phyloP scores from a whole-genome alignment of 1,284 basidiomycete genomes.

The Acaromyces ingoldii region DNA sequence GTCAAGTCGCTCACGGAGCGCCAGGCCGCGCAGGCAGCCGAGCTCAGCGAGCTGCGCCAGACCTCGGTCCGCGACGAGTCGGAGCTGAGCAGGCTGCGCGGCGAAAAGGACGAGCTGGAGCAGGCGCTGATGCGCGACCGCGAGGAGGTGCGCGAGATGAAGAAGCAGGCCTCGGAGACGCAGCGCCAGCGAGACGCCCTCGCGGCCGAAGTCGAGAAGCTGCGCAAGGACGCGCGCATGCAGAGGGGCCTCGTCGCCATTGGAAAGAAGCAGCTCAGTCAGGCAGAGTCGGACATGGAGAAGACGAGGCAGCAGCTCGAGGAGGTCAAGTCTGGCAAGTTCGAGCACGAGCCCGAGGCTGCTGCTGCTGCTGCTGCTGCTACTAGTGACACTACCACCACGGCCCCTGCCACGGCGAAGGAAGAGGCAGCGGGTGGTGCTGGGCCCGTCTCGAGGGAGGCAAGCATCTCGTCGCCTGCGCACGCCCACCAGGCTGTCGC shows the following conservation, averaged over 20 bases:
- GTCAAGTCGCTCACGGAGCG: conserved; percentile 71
- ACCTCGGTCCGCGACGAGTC: conserved; percentile 87
- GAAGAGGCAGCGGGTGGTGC: conserved; percentile 6
- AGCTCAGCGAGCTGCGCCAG: conserved; percentile 70
- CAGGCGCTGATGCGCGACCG: conserved; percentile 82
- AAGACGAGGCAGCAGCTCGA: conserved; percentile 56
- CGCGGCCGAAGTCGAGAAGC: conserved; percentile 76
- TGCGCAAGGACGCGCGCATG: conserved; percentile 88
- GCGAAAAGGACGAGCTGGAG: conserved; percentile 90
- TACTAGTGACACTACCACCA: neutral
- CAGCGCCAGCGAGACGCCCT: conserved; percentile 68
- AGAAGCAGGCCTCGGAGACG: conserved; percentile 75
- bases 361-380: neutral
- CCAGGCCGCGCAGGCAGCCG: conserved; percentile 65
- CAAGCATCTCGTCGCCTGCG: neutral
- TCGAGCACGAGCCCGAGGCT: no score
- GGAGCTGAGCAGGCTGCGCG: conserved; percentile 77
- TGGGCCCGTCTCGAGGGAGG: neutral
- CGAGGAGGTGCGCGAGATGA: conserved; percentile 83
- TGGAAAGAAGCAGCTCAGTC: conserved; percentile 84
- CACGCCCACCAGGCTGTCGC: conserved; percentile 21
- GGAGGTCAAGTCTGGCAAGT: conserved; percentile 52
- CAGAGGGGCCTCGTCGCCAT: conserved; percentile 93
- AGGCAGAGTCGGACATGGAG: conserved; percentile 74
- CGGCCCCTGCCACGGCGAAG: neutral